phyloP scores from a whole-genome alignment of 2,329 filamentous ascomycete genomes.

The Aspergillus luchuensis region DNA sequence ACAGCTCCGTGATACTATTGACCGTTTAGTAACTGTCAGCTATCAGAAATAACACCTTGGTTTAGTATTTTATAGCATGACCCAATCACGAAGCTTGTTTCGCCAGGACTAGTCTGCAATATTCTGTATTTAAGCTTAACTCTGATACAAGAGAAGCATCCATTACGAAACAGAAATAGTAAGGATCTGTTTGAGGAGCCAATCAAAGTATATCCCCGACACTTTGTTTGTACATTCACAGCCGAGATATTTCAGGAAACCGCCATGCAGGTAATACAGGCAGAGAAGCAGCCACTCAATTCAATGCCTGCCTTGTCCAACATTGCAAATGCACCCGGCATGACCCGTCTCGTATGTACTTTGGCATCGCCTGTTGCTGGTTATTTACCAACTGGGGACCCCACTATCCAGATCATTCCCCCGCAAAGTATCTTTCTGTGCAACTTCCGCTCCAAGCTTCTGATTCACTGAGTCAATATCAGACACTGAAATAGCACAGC shows the following conservation, averaged over 20 bases:
- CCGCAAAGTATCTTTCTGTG: not conserved
- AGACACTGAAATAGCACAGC: not conserved
- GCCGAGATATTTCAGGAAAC: not conserved
- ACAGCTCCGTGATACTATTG: too few relatives aligned
- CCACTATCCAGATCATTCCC: not conserved
- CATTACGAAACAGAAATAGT: too few relatives aligned
- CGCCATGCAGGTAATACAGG: slow-evolving; percentile 11
- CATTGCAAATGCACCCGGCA: slow-evolving; percentile 12
- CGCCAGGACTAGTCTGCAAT: not conserved
- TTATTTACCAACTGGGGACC: not conserved
- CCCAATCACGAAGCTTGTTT: not conserved
- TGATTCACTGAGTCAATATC: not conserved
- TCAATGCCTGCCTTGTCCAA: slow-evolving; percentile 21
- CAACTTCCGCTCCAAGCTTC: not conserved
- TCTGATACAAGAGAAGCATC: too few relatives aligned
- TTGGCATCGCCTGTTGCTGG: not conserved
- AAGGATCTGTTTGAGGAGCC: too few relatives aligned
- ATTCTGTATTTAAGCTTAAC: too few relatives aligned
- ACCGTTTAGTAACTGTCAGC: too few relatives aligned
- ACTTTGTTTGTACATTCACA: not conserved
- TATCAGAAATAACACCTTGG: too few relatives aligned
- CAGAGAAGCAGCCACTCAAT: slow-evolving; percentile 13
- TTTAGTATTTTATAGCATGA: too few relatives aligned
- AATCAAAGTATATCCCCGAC: too few relatives aligned
- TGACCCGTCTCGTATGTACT: not conserved